Conservation (phyloP, 2,329 filamentous ascomycete genomes). For the Geosmithia putterillii region DNA sequence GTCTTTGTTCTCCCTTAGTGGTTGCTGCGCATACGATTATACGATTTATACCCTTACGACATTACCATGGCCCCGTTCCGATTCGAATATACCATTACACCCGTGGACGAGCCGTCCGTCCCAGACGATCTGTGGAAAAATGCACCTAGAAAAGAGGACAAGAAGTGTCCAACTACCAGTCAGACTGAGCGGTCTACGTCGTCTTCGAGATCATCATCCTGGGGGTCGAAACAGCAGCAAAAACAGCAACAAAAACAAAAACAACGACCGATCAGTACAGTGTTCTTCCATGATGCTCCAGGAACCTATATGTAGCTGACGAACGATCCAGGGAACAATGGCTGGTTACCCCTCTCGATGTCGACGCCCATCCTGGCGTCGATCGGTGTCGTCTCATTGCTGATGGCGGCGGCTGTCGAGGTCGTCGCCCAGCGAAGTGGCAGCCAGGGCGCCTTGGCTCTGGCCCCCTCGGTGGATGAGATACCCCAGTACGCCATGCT, state of each 20-base stretch:
- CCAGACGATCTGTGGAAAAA: not conserved
- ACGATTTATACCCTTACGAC: too few relatives aligned
- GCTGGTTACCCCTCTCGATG: conserved; percentile 5
- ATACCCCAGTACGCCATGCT: conserved; percentile 23
- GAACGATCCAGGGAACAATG: not conserved
- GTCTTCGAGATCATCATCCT: too few relatives aligned
- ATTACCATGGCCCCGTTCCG: not conserved
- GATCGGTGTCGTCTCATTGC: conserved; percentile 20
- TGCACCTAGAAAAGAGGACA: too few relatives aligned
- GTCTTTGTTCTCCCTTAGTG: too few relatives aligned
- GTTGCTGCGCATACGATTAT: too few relatives aligned
- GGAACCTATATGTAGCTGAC: not conserved
- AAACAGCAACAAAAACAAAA: too few relatives aligned
- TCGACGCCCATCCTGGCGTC: conserved; percentile 17
- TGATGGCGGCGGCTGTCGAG: conserved; percentile 30
- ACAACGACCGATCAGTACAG: too few relatives aligned
- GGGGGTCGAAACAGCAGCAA: too few relatives aligned
- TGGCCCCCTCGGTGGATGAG: conserved; percentile 10
- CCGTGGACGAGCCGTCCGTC: not conserved
- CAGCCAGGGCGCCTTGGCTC: conserved; percentile 24
- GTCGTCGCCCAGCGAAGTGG: conserved; percentile 26
- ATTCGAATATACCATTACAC: not conserved
- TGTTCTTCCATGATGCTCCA: too few relatives aligned
- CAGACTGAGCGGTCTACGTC: too few relatives aligned
- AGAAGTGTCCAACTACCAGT: too few relatives aligned